These are phyloP conservation scores for Aristolochia fimbriata DNA, from an alignment of 164 flowering plant species.

Conservation along the genomic window DNA sequence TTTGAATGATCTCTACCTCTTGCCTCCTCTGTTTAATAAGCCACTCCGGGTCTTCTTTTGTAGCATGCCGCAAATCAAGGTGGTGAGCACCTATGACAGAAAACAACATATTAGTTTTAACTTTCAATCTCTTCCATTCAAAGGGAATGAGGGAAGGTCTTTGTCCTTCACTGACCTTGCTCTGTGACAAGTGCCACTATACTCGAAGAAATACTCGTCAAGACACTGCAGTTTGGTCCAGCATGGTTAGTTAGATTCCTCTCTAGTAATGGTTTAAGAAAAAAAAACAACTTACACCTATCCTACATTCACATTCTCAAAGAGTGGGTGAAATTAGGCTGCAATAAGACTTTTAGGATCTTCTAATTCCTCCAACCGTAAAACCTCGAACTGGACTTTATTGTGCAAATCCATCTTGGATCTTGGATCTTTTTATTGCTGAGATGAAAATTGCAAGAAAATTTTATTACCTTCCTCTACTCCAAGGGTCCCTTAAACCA, in stretches of 20 bases:
- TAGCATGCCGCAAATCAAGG: constrained; percentile 35
- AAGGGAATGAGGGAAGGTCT: neutral
- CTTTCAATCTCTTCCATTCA: neutral
- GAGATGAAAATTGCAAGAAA: neutral
- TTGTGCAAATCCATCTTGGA: too few relatives aligned
- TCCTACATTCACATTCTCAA: too few relatives aligned
- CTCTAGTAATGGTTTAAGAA: too few relatives aligned
- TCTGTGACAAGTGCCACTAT: constrained; percentile 48
- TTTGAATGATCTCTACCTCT: constrained; percentile 43
- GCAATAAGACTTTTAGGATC: too few relatives aligned
- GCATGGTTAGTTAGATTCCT: neutral
- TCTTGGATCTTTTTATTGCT: too few relatives aligned
- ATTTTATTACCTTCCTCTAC: constrained; percentile 44
- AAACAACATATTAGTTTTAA: neutral
- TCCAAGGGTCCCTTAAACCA: constrained; percentile 68
- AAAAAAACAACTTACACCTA: too few relatives aligned
- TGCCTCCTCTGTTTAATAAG: constrained; percentile 36
- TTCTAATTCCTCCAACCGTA: too few relatives aligned
- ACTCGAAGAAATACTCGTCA: constrained; percentile 39
- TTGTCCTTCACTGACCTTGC: constrained; percentile 21
- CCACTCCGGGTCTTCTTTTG: constrained; percentile 46
- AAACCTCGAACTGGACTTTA: too few relatives aligned
- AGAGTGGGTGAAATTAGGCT: too few relatives aligned
- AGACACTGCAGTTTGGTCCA: constrained; percentile 24
- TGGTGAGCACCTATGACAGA: constrained; percentile 40